phyloP scores from a whole-genome alignment of 2,329 filamentous ascomycete species.

The Ophiostoma populinum region DNA sequence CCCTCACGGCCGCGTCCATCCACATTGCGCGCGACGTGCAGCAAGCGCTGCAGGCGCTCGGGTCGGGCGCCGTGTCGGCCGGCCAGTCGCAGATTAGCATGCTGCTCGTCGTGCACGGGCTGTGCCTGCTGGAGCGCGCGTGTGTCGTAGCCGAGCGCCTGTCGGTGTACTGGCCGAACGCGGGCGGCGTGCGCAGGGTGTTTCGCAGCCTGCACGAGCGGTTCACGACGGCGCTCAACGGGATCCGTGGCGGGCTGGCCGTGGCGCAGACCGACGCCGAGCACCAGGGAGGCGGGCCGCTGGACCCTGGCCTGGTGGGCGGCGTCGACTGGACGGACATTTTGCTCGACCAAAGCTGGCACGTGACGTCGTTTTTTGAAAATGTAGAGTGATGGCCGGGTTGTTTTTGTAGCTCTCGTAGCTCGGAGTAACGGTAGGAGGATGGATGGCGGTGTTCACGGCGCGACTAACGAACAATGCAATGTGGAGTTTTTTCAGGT shows the following conservation, averaged over 20 bases:
- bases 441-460: too few species aligned
- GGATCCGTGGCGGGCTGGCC: slow-evolving; percentile 1
- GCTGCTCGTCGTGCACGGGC: slow-evolving; percentile 5
- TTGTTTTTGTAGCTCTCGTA: too few species aligned
- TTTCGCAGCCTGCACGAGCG: slow-evolving; percentile 7
- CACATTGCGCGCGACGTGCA: slow-evolving; percentile 7
- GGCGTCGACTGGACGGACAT: slow-evolving; percentile 5
- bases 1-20: slow-evolving; percentile 6
- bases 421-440: too few species aligned
- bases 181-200: slow-evolving; percentile 5
- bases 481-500: too few species aligned
- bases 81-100: not conserved
- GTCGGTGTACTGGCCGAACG: slow-evolving; percentile 7
- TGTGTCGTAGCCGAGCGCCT: slow-evolving; percentile 3
- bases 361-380: too few species aligned
- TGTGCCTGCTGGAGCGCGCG: slow-evolving; percentile 5
- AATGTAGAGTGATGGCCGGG: too few species aligned
- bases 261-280: not conserved
- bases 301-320: not conserved
- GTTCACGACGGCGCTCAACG: slow-evolving; percentile 1
- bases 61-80: not conserved
- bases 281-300: too few species aligned
- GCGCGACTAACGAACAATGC: too few species aligned
- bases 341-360: not conserved
- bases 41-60: not conserved